A percentile compares a stretch with the other conserved stretches of the same genome.
These are phyloP conservation scores for Starmerella apis DNA, from an alignment of 805 yeast genomes.

Conservation along the genomic window DNA sequence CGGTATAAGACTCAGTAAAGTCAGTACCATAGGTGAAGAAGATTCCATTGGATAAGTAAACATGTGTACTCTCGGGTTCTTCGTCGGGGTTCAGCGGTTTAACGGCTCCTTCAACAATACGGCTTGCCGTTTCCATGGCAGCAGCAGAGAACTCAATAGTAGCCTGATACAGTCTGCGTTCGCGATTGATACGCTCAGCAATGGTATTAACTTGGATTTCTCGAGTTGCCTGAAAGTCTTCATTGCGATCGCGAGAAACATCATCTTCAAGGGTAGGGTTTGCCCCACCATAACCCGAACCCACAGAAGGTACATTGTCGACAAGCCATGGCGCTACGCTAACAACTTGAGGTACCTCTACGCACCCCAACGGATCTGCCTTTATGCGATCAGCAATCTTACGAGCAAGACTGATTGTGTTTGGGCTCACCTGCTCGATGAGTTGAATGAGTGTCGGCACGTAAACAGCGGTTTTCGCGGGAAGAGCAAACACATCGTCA, in stretches of 20 bases:
- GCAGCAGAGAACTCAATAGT: conserved; percentile 64
- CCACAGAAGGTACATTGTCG: conserved; percentile 9
- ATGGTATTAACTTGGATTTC: conserved; percentile 54
- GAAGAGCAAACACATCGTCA: conserved; percentile 40
- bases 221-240: conserved; percentile 71
- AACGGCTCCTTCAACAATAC: conserved; percentile 62
- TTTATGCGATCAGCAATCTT: conserved; percentile 16
- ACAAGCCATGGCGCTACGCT: conserved; percentile 63
- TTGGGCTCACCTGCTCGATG: conserved; percentile 55
- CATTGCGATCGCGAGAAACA: conserved; percentile 69
- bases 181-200: conserved; percentile 62
- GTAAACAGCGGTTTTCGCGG: conserved; percentile 15
- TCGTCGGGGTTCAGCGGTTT: conserved; percentile 75
- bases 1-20: conserved; percentile 52
- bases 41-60: conserved; percentile 70
- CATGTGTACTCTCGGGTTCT: conserved; percentile 42
- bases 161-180: conserved; percentile 58
- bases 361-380: conserved; percentile 26
- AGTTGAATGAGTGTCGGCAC: conserved; percentile 49
- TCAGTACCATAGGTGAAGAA: conserved; percentile 75
- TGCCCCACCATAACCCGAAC: not conserved
- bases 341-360: conserved; percentile 45
- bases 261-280: not conserved
- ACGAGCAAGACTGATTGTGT: conserved; percentile 32
- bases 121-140: conserved; percentile 71